Evolutionary conservation across 345 rosid species (phyloP), one percentile per base, ranked within the genome.

Genomic region (Rubroshorea leprosula): DNA sequence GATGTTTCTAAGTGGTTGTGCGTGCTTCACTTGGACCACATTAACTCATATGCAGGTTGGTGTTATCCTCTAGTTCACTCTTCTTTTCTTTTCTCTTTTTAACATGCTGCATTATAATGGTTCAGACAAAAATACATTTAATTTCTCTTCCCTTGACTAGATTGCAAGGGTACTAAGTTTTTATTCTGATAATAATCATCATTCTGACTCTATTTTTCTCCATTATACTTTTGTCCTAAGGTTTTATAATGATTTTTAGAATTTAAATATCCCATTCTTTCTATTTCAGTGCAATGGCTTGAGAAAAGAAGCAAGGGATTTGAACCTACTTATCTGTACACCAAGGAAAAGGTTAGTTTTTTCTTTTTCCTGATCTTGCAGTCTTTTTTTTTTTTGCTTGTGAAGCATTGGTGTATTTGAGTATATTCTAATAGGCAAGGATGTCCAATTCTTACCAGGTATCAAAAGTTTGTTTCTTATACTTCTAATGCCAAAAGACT

Each of bases 271-370:
- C 41, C 41, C 41, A 3, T 55, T 45, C 49, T 70, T 11, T 61
- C 62, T 65, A 38, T 64, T 83, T 61, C 95, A 90, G 97, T 80
- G 73, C 80, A 69, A 45, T 84, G 93, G 86, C 91, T 85, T 60
- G 99, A 90, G 77, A 76, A 73, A 58, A 82, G 76, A 77, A 83
- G 78, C 68, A 78, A 83, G 72, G 90, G 75, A 51, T 89, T 83
- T 78, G 99, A 90, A 66, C 96, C 99, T 57, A 79, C 85, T 49
- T 93, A 87, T 73, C 64, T 93, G 49, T 93, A 90, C 75, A 85
- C 96, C 38, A 80, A 76, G 83, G 97, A 93, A 65, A 93, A 94
- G 96, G 99, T 93, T 66, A 35, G 23, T 38, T 50, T 54, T 64
- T 16, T 51, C 48, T 54, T 52, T 51, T 23, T 41, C 23, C 43